These are phyloP conservation scores for Tricholoma sp. DNA, from an alignment of 768 basidiomycete genomes.

Conservation along the genomic window DNA sequence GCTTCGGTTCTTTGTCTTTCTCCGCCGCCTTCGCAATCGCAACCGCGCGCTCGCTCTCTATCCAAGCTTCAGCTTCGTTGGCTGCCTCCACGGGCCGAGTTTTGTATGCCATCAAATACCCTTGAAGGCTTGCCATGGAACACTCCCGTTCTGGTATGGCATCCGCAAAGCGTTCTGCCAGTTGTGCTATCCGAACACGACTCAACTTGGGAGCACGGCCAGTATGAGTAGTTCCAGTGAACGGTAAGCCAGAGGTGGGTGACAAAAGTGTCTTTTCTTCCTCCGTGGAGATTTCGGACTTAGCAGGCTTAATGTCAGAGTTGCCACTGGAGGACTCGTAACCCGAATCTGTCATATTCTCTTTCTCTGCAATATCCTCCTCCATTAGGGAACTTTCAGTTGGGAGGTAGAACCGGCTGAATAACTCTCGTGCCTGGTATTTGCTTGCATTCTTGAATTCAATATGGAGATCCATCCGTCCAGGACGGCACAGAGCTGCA, in stretches of 20 bases:
- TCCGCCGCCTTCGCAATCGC: slow-evolving; percentile 12
- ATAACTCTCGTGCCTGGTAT: slow-evolving; percentile 54
- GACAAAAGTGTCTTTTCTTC: slow-evolving; percentile 1
- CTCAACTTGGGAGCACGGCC: slow-evolving; percentile 31
- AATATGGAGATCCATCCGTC: slow-evolving; percentile 64
- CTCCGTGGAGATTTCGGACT: background rate
- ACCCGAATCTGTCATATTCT: slow-evolving; percentile 16
- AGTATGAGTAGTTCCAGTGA: slow-evolving; percentile 22
- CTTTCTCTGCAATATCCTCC: slow-evolving; percentile 17
- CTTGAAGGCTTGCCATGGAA: slow-evolving; percentile 36
- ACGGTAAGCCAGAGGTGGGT: background rate
- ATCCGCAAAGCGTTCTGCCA: slow-evolving; percentile 46
- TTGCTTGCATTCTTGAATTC: slow-evolving; percentile 58
- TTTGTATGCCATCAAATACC: slow-evolving; percentile 58
- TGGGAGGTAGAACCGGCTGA: slow-evolving; percentile 54
- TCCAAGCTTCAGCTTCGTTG: slow-evolving; percentile 33
- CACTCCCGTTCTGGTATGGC: slow-evolving; percentile 34
- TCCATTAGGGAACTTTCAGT: slow-evolving; percentile 12
- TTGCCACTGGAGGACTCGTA: slow-evolving; percentile 6
- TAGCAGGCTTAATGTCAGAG: background rate
- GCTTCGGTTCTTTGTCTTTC: background rate
- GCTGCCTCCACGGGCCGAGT: slow-evolving; percentile 47
- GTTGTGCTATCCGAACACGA: slow-evolving; percentile 24
- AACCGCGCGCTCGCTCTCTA: slow-evolving; percentile 31
- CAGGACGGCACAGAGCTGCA: slow-evolving; percentile 58